These are phyloP conservation scores for Scheffersomyces amazonensis DNA, from an alignment of 805 yeast species.

Conservation along the genomic window DNA sequence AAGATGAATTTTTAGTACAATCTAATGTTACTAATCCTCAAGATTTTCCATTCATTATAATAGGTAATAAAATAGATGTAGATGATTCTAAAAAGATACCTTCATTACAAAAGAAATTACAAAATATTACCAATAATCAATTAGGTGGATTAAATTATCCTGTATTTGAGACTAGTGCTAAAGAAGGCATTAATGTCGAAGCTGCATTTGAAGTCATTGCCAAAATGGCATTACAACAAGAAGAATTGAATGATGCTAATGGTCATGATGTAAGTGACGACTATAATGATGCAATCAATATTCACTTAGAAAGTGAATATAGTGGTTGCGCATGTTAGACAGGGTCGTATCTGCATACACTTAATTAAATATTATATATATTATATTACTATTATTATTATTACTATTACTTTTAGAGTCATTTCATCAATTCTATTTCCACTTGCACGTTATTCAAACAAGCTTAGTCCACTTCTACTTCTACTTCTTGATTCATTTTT, in stretches of 20 bases:
- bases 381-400: too few species aligned
- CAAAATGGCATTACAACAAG: conserved; percentile 92
- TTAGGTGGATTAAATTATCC: conserved; percentile 70
- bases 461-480: too few species aligned
- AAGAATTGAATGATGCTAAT: conserved; percentile 83
- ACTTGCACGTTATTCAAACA: too few species aligned
- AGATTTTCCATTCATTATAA: conserved; percentile 90
- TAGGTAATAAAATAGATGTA: conserved; percentile 93
- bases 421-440: too few species aligned
- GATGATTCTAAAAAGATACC: conserved; percentile 86
- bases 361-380: too few species aligned
- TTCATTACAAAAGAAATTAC: conserved; percentile 49
- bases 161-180: conserved; percentile 95
- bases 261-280: conserved; percentile 62
- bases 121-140: conserved; percentile 41
- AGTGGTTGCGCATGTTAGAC: conserved; percentile 72
- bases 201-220: conserved; percentile 96
- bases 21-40: conserved; percentile 93
- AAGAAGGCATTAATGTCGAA: conserved; percentile 92
- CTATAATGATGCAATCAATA: conserved; percentile 94
- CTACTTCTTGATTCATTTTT: too few species aligned
- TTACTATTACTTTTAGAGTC: too few species aligned
- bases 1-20: conserved; percentile 92
- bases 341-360: too few species aligned
- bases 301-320: conserved; percentile 81